Evolutionary conservation across 2,329 filamentous ascomycete species (phyloP).

Genomic region (Alternaria brassicae): DNA sequence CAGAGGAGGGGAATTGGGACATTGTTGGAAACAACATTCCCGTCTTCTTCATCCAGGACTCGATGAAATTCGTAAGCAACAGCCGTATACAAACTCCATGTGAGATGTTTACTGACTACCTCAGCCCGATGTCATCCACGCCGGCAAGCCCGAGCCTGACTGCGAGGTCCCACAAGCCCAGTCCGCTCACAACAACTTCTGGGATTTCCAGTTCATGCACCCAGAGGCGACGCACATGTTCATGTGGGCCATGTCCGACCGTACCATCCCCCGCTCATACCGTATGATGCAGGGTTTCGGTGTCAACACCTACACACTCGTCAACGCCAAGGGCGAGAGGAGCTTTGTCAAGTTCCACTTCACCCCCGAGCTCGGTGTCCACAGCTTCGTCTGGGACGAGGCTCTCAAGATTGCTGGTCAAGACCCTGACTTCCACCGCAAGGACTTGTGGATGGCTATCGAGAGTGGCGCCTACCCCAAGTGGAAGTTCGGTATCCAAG

Average conservation of each 20-base stretch:
- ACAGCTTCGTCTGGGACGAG: constrained; percentile 81
- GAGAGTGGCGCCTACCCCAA: constrained; percentile 73
- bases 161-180: constrained; percentile 76
- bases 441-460: constrained; percentile 78
- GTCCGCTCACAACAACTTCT: constrained; percentile 76
- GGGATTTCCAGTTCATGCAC: constrained; percentile 73
- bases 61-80: neutral
- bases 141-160: constrained; percentile 73
- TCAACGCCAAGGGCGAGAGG: constrained; percentile 71
- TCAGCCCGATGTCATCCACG: constrained; percentile 66
- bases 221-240: constrained; percentile 79
- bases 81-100: neutral
- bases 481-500: constrained; percentile 85
- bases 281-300: constrained; percentile 89
- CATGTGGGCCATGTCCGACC: constrained; percentile 80
- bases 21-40: constrained; percentile 77
- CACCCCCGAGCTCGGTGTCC: constrained; percentile 76
- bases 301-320: constrained; percentile 78
- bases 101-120: neutral
- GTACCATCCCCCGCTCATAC: constrained; percentile 74
- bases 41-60: constrained; percentile 73
- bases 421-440: constrained; percentile 82
- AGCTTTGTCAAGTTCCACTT: constrained; percentile 81
- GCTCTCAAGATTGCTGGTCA: constrained; percentile 69
- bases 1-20: constrained; percentile 79